Evolutionary conservation across 139 green algal species (phyloP).

Genomic region (Deuterostichococcus epilithicus): DNA sequence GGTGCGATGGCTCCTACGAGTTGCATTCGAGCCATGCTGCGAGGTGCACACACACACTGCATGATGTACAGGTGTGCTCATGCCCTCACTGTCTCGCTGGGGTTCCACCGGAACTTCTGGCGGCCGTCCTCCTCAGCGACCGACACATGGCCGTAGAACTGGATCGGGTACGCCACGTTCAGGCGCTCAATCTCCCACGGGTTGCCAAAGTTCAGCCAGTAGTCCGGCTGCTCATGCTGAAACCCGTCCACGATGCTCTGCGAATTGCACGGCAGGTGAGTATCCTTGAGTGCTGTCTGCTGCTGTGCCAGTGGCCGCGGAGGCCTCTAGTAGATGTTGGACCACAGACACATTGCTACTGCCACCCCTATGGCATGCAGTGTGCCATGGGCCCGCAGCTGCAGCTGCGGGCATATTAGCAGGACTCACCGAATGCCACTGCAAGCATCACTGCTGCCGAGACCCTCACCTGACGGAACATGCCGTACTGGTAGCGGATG

Average conservation of each 20-base stretch:
- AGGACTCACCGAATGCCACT: no score
- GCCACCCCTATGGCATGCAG: no score
- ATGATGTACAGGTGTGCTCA: background rate
- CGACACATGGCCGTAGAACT: conserved; percentile 89
- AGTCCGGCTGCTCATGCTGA: conserved; percentile 95
- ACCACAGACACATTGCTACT: no score
- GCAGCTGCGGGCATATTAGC: no score
- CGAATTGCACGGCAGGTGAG: background rate
- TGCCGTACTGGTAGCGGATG: conserved; percentile 98
- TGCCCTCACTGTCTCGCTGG: conserved; percentile 80
- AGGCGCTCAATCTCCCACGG: conserved; percentile 94
- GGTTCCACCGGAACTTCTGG: conserved; percentile 91
- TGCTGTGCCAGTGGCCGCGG: no score
- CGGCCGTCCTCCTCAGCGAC: conserved; percentile 66
- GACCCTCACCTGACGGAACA: conserved; percentile 91
- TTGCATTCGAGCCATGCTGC: no score
- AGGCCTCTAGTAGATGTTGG: no score
- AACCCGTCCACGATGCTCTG: conserved; percentile 86
- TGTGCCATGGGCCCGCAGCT: no score
- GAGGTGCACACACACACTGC: no score
- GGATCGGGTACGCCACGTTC: conserved; percentile 80
- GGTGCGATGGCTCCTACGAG: no score
- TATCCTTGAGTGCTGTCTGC: background rate
- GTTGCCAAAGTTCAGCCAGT: conserved; percentile 96
- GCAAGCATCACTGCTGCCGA: no score